Base-by-base conservation (phyloP, 2,329 filamentous ascomycete genomes). In the Verticillium tricorpus region DNA sequence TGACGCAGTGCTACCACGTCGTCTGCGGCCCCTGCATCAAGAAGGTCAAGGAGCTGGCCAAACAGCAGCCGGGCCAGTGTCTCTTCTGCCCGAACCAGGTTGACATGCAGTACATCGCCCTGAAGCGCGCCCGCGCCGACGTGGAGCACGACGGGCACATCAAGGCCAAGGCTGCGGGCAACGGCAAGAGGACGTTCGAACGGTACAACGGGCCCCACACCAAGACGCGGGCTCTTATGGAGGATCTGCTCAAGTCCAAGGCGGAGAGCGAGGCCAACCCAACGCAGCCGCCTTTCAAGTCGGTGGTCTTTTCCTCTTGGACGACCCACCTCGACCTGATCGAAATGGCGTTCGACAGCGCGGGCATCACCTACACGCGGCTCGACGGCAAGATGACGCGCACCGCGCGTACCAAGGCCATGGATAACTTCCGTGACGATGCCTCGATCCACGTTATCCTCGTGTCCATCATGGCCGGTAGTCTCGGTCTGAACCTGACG, bases 261-360 rank as follows among this genome's bases (percentile, higher is more conserved):
- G 79, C 80, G 0, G 85, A 89, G 71, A 91, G 87, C 63, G 81
- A 83, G 40, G 78, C 77, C 0, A 79, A 85, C 11, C 85, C 87
- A 0, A 77, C 84, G 12, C 86, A 93, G 70, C 84, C 86, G 0
- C 93, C 93, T 0, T 90, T 92, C 76, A 98, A 97, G 74, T 95
- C 92, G 31, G 93, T 99, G 15, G 88, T 99, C 7, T 98, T 98
- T 76, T 97, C 93, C 0, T 89, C 89, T n/a, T 98, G 95, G 93
- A 98, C 95, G 0, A 89, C 90, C 0, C 93, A 98, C 72, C 85
- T 99, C 17, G 93, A 98, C 72, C 85, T 99, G 22, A 96, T 99
- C 67, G 88, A 95, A 71, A 82, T 92, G 58, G 94, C 93, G 0
- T 82, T 98, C 15, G 81, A 86, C 34, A 82, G 85, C 58, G 83